phyloP scores from a whole-genome alignment of 179 eudicot genomes.

The Silene coronaria region DNA sequence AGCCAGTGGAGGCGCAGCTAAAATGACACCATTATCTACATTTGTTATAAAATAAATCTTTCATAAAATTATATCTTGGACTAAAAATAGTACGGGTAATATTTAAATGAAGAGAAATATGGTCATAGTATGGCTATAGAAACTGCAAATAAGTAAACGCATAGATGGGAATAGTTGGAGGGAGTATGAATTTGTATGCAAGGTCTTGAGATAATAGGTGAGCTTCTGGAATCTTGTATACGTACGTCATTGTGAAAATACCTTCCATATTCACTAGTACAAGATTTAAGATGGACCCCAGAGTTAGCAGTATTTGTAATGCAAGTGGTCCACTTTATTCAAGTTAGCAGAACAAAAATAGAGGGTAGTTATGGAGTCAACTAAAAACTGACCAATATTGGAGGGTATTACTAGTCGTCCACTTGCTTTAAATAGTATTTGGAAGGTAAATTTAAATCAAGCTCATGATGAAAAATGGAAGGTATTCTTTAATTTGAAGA shows the following conservation, averaged over 20 bases:
- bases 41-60: no score
- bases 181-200: background rate
- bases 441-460: background rate
- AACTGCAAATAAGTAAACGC: background rate
- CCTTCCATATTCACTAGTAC: background rate
- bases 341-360: no score
- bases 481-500: background rate
- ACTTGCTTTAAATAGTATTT: background rate
- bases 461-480: background rate
- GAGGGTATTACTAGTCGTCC: background rate
- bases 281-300: background rate
- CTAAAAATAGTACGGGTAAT: no score
- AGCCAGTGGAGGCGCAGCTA: no score
- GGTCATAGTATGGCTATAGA: no score
- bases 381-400: background rate
- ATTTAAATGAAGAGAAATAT: no score
- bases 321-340: no score
- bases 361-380: background rate
- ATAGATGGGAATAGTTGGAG: background rate
- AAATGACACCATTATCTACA: no score
- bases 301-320: background rate
- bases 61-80: no score
- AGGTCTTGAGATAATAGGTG: background rate
- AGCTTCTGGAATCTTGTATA: background rate
- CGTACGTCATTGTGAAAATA: background rate